Evolutionary conservation across 345 rosid species (phyloP), one percentile per base, ranked within the genome.

Genomic region (Salix brachista): DNA sequence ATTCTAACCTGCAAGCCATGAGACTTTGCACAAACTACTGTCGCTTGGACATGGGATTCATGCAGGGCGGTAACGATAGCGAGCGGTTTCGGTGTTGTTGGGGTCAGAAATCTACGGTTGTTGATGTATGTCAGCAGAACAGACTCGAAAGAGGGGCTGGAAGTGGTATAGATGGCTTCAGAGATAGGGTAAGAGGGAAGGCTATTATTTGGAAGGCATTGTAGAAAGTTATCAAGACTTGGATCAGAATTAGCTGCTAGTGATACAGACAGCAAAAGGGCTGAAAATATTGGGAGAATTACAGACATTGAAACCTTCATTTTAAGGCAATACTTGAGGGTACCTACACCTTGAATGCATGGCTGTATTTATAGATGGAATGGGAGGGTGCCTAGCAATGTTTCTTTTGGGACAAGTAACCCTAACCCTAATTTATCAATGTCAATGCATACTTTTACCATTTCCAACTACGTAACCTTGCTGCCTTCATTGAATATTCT

Each of bases 41-140:
- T 58, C 14, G 75, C 67, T 72, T 72, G 75, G 30, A 72, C 44
- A 39, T 56, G 75, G 67, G 75, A 58, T 56, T 52, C 50, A 60
- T 72, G 65, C 5, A 19, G 21, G 18, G 75, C 65, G 0, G 75
- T 23, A 21, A 72, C 30, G 2, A 72, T 58, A 4, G 64, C 66
- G 23, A 58, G 32, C 1, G 75, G 75, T 23, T 58, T 72, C 13
- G 67, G 75, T 11, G 67, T 56, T 26, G 21, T 6, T 7, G 37
- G 36, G 73, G 60, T 70, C 41, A 58, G 11, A 10, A 58, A 58
- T 10, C 62, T 58, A 9, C 6, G 25, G 62, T 58, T 58, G 62
- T 58, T 58, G 28, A 58, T 58, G 23, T 58, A 58, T 58, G 28
- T 58, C 62, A 8, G 26, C 5, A 58, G 28, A 58, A 58, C 62